Evolutionary conservation across 2,329 filamentous ascomycete species (phyloP).

Genomic region (Aureobasidium leucospermi): DNA sequence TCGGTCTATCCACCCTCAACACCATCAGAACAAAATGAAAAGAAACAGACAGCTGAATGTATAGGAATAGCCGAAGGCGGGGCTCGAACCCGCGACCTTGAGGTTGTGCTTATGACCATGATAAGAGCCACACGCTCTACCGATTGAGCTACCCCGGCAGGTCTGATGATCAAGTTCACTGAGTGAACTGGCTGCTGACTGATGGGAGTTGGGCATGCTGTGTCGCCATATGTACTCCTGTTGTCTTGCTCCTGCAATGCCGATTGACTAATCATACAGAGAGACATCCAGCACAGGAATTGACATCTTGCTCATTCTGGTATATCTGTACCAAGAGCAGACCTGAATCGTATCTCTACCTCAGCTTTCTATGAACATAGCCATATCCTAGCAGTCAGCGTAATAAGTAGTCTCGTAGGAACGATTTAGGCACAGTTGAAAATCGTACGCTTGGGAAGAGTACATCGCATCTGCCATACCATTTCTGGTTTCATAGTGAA

Average conservation of each 20-base stretch:
- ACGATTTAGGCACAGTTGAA: too few relatives aligned
- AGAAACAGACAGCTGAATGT: not conserved
- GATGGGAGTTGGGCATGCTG: not conserved
- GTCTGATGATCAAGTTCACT: conserved; percentile 5
- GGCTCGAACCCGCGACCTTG: conserved; percentile 23
- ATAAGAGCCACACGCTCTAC: conserved; percentile 42
- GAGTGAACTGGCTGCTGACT: conserved; percentile 1
- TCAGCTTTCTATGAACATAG: too few relatives aligned
- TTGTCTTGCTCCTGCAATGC: not conserved
- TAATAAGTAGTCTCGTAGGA: too few relatives aligned
- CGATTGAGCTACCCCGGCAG: conserved; percentile 42
- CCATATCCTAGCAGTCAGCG: too few relatives aligned
- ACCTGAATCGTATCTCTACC: too few relatives aligned
- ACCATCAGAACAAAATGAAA: not conserved
- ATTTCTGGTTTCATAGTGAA: too few relatives aligned
- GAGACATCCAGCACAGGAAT: too few relatives aligned
- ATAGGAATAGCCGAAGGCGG: conserved; percentile 24
- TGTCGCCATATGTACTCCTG: not conserved
- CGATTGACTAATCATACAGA: not conserved
- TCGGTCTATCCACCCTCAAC: not conserved
- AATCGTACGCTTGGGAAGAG: too few relatives aligned
- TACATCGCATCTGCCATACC: too few relatives aligned
- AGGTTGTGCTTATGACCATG: conserved; percentile 14
- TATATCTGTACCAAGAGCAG: too few relatives aligned
- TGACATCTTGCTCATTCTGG: too few relatives aligned